A percentile compares a stretch with the other conserved stretches of the same genome.
Evolutionary conservation across 2,329 filamentous ascomycete species (phyloP).

Genomic region (Epicoccum sorghinum): DNA sequence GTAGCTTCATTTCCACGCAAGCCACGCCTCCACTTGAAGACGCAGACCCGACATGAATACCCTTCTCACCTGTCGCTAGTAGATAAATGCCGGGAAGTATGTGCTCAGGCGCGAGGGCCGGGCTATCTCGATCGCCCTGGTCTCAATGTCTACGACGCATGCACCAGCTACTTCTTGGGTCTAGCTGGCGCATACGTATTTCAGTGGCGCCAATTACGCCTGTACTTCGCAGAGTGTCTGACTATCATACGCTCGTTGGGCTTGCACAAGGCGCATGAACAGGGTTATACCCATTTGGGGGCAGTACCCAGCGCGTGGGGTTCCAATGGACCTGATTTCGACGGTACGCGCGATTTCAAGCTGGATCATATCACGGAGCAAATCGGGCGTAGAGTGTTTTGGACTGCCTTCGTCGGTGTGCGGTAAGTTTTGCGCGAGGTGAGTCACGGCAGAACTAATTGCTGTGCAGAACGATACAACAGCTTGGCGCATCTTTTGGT

Average conservation of each 20-base stretch:
- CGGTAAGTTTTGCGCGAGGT: constrained; percentile 67
- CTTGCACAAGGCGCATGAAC: constrained; percentile 62
- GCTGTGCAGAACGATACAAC: constrained; percentile 69
- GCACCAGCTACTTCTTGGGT: constrained; percentile 77
- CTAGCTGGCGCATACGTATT: constrained; percentile 71
- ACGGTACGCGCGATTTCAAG: constrained; percentile 46
- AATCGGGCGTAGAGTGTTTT: constrained; percentile 72
- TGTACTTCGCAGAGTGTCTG: constrained; percentile 76
- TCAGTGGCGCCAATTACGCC: constrained; percentile 68
- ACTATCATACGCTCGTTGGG: constrained; percentile 72
- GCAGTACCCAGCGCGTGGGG: constrained; percentile 42
- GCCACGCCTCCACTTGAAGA: constrained; percentile 71
- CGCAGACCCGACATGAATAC: constrained; percentile 68
- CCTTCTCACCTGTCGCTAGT: constrained; percentile 73
- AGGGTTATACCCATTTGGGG: constrained; percentile 48
- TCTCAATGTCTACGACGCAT: constrained; percentile 67
- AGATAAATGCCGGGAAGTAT: constrained; percentile 72
- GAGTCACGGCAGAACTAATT: constrained; percentile 52
- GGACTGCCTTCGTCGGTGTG: constrained; percentile 78
- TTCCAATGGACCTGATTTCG: constrained; percentile 44
- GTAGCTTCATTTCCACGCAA: constrained; percentile 78
- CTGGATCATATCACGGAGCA: constrained; percentile 56
- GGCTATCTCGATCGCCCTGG: constrained; percentile 60
- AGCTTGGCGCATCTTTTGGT: constrained; percentile 73
- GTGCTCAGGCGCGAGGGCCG: constrained; percentile 69